Percentiles rank a stretch among this genome's conserved stretches.
Evolutionary conservation across 2,329 filamentous ascomycete genomes (phyloP).

Genomic region (Epichloe uncinata): DNA sequence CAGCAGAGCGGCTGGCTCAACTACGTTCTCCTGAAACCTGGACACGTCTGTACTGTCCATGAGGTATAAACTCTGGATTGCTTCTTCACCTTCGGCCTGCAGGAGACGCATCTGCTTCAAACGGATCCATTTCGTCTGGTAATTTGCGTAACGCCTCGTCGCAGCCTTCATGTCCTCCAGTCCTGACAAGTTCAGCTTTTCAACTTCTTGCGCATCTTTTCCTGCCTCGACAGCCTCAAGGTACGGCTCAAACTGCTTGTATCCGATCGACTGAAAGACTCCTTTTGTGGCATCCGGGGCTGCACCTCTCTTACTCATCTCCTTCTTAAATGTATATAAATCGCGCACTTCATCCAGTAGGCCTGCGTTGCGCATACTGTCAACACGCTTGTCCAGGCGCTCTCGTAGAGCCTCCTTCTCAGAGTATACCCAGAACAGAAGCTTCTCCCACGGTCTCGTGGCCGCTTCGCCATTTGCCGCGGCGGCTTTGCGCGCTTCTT

Average conservation of each 20-base stretch:
- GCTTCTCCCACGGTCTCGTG: slow-evolving; percentile 33
- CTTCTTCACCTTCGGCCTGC: slow-evolving; percentile 35
- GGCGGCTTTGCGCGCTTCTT: slow-evolving; percentile 33
- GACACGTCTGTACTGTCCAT: slow-evolving; percentile 63
- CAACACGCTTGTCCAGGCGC: slow-evolving; percentile 64
- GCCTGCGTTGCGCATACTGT: slow-evolving; percentile 60
- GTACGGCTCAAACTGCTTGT: slow-evolving; percentile 77
- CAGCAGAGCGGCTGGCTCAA: slow-evolving; percentile 48
- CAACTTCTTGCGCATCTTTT: slow-evolving; percentile 26
- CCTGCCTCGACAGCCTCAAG: slow-evolving; percentile 32
- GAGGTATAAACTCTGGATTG: slow-evolving; percentile 53
- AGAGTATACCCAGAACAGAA: slow-evolving; percentile 83
- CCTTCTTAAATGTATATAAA: slow-evolving; percentile 29
- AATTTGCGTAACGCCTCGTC: slow-evolving; percentile 76
- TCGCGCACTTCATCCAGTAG: slow-evolving; percentile 36
- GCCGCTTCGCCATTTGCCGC: slow-evolving; percentile 11
- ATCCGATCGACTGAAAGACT: slow-evolving; percentile 95
- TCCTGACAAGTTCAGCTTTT: slow-evolving; percentile 41
- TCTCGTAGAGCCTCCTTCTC: slow-evolving; percentile 52
- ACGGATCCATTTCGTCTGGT: slow-evolving; percentile 77
- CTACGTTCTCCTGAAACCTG: slow-evolving; percentile 50
- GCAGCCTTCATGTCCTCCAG: slow-evolving; percentile 68
- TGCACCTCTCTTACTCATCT: slow-evolving; percentile 28
- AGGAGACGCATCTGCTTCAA: slow-evolving; percentile 65
- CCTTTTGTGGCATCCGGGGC: slow-evolving; percentile 61